Percentiles rank a stretch among this genome's conserved stretches.
These are phyloP conservation scores for Penicillium coprophilum DNA, from an alignment of 495 filamentous ascomycete species.

Conservation along the genomic window DNA sequence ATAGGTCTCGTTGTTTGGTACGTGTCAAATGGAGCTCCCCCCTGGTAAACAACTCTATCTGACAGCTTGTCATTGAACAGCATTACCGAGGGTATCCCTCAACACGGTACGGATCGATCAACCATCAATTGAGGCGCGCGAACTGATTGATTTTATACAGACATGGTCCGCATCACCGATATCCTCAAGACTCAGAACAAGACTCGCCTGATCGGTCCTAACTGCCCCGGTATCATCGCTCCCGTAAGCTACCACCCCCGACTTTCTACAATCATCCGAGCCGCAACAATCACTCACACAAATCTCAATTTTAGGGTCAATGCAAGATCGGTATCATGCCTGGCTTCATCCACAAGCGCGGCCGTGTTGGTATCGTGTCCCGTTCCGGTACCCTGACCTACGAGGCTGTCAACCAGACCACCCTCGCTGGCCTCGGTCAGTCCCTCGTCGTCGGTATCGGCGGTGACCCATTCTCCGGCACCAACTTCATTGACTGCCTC, in stretches of 20 bases:
- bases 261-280: not conserved
- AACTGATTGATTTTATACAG: constrained; percentile 47
- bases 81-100: constrained; percentile 98
- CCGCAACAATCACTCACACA: constrained; percentile 11
- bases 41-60: constrained; percentile 17
- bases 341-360: constrained; percentile 99
- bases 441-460: constrained; percentile 98
- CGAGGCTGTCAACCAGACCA: constrained; percentile 99
- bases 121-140: constrained; percentile 5
- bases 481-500: constrained; percentile 99
- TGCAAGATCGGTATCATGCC: constrained; percentile 99
- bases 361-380: constrained; percentile 96
- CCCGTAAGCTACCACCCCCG: constrained; percentile 48
- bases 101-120: constrained; percentile 67
- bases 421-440: constrained; percentile 92
- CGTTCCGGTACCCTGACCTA: constrained; percentile 98
- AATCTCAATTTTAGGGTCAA: constrained; percentile 65
- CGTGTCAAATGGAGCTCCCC: constrained; percentile 23
- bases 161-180: constrained; percentile 99
- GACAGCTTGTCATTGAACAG: constrained; percentile 32
- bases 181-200: constrained; percentile 97
- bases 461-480: constrained; percentile 97
- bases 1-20: constrained; percentile 89
- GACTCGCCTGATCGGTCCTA: constrained; percentile 93
- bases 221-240: constrained; percentile 98